Base-by-base conservation (phyloP, 305 asterid species). In the Solanum hybrid region DNA sequence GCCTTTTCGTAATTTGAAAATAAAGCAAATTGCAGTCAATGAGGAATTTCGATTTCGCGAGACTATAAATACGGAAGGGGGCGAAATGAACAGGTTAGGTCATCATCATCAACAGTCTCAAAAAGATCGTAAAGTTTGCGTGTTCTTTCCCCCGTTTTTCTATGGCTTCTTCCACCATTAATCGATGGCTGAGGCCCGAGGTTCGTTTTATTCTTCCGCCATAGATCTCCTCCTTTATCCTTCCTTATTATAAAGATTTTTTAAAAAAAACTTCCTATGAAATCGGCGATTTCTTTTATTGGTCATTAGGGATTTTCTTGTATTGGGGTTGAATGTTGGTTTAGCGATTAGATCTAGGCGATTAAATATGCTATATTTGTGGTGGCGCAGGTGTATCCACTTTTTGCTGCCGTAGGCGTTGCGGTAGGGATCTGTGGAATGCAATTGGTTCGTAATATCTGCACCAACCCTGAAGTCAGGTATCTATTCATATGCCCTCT, bases 181-280 rank as follows among this genome's bases (percentile, higher is more conserved):
- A 90, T 91, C 93, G 99, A 89, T 97, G 99, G 99, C 93, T 97
- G 84, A 93, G 98, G 94, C 99, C 99, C 75, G 99, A 97, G 99
- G 99, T 97, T 5, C n/a, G 46, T 36, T 86, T 16, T 82, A 8
- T 8, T 42, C 24, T 36, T 79, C 81, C 24, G 3, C 39, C 12
- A 29, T 75, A 89, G 88, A 90, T 87, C 84, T 90, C 75, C 91
- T 88, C 12, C 34, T 33, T 39, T 20, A 18, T 10, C 31, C 24
- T 39, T 61, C 71, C 71, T 22, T 61, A 8, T 20, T 61, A 8
- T 61, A 20, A 8, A 20, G 26, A 61, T 61, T 61, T 7, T 61
- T 3, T 20, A 0, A 1, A 51, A 20, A 11, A 20, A 11, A 11
- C 14, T 85, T 14, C 57, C 20, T 16, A 7, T 46, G 4, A 69